These are phyloP conservation scores for Rhizopogon parksii DNA, from an alignment of 1,284 basidiomycete genomes.

Conservation along the genomic window DNA sequence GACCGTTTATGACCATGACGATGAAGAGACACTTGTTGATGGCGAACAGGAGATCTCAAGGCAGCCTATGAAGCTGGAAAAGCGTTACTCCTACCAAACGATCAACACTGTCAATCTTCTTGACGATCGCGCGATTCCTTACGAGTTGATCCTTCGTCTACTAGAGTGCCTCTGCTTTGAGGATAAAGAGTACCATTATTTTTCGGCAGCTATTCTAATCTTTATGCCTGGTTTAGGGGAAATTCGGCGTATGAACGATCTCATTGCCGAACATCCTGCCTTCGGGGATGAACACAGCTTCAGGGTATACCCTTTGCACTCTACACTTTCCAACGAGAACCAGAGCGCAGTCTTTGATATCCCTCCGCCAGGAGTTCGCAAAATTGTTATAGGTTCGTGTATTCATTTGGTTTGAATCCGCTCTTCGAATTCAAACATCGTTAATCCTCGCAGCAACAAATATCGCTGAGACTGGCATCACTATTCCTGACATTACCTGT, in stretches of 20 bases:
- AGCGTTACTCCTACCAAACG: conserved; percentile 69
- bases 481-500: conserved; percentile 96
- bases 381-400: conserved; percentile 82
- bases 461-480: conserved; percentile 88
- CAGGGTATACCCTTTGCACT: conserved; percentile 88
- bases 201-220: conserved; percentile 81
- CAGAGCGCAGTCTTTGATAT: conserved; percentile 89
- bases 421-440: conserved; percentile 61
- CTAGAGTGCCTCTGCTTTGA: conserved; percentile 85
- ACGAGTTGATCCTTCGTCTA: conserved; percentile 82
- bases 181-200: conserved; percentile 44
- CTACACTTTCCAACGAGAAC: conserved; percentile 84
- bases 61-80: conserved; percentile 55
- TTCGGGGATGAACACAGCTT: conserved; percentile 71
- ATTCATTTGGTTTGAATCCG: conserved; percentile 38
- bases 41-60: conserved; percentile 26
- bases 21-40: conserved; percentile 33
- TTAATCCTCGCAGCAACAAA: conserved; percentile 39
- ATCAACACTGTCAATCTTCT: conserved; percentile 78
- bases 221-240: conserved; percentile 95
- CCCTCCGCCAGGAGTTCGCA: conserved; percentile 73
- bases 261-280: conserved; percentile 66
- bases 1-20: conserved; percentile 63
- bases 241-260: conserved; percentile 85
- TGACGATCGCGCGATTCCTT: conserved; percentile 87